phyloP scores from a whole-genome alignment of 2,329 filamentous ascomycete species.

The Elsinoe arachidis region DNA sequence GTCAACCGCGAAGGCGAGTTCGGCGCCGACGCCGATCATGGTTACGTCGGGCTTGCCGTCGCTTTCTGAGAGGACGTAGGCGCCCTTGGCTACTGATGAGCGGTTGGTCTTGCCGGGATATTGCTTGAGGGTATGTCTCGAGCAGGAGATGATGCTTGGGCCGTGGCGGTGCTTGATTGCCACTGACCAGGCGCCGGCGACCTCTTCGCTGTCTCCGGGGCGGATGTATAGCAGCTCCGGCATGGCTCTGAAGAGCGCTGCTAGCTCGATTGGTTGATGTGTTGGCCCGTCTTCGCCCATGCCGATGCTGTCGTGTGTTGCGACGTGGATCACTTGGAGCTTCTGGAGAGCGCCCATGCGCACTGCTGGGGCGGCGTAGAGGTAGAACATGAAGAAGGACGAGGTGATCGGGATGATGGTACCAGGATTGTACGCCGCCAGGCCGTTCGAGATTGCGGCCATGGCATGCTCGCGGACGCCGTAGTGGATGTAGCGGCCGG shows the following conservation, averaged over 20 bases:
- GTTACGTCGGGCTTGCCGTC: conserved; percentile 33
- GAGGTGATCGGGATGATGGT: conserved; percentile 31
- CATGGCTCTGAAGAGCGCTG: conserved; percentile 30
- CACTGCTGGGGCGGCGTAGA: conserved; percentile 30
- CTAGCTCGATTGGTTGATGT: conserved; percentile 32
- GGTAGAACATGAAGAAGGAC: conserved; percentile 34
- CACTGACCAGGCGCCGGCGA: conserved; percentile 34
- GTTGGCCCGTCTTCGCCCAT: conserved; percentile 32
- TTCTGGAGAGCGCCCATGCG: conserved; percentile 32
- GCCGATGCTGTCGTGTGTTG: conserved; percentile 32
- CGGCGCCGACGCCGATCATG: conserved; percentile 43
- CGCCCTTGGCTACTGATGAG: conserved; percentile 32
- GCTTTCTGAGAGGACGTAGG: conserved; percentile 34
- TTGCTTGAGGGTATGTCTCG: conserved; percentile 35
- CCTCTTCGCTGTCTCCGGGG: conserved; percentile 30
- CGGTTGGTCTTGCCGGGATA: conserved; percentile 28
- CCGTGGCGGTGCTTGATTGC: conserved; percentile 33
- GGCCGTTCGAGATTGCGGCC: conserved; percentile 41
- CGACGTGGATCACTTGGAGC: conserved; percentile 31
- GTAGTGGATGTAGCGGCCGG: conserved; percentile 46
- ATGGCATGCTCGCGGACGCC: conserved; percentile 56
- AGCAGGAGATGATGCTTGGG: conserved; percentile 37
- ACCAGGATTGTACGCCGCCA: conserved; percentile 30
- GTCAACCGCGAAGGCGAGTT: conserved; percentile 40
- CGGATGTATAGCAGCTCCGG: conserved; percentile 32